These are phyloP conservation scores for Globisporangium orthogonon DNA, from an alignment of 352 stramenopile species.

Conservation along the genomic window DNA sequence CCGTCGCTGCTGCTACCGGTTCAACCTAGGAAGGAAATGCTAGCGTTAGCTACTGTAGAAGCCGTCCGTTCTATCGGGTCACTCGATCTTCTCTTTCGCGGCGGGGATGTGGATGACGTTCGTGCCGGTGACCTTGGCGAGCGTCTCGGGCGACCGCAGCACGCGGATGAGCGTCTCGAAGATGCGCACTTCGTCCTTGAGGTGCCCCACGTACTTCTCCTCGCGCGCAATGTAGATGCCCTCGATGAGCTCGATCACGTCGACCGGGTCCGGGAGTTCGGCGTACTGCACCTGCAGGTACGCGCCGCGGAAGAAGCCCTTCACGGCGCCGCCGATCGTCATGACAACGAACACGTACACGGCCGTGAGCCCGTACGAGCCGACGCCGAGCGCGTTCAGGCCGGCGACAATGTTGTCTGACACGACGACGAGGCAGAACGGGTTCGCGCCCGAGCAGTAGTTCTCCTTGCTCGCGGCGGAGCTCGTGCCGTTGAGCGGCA, in stretches of 20 bases:
- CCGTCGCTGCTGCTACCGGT: background rate
- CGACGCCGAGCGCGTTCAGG: constrained; percentile 70
- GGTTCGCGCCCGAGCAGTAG: constrained; percentile 40
- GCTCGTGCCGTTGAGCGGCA: constrained; percentile 21
- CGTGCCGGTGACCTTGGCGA: constrained; percentile 78
- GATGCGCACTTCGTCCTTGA: constrained; percentile 85
- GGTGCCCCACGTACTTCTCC: constrained; percentile 79
- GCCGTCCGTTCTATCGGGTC: too few species aligned
- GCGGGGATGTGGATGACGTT: constrained; percentile 86
- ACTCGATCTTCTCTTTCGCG: constrained; percentile 83
- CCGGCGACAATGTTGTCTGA: constrained; percentile 86
- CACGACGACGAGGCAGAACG: constrained; percentile 79
- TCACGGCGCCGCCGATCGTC: constrained; percentile 80
- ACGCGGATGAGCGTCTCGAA: constrained; percentile 86
- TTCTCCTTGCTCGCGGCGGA: constrained; percentile 16
- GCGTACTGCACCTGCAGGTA: constrained; percentile 77
- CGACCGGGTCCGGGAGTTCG: constrained; percentile 74
- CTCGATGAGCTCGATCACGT: constrained; percentile 83
- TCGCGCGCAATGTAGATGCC: constrained; percentile 84
- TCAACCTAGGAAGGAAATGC: too few species aligned
- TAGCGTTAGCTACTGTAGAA: too few species aligned
- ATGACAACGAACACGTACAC: constrained; percentile 87
- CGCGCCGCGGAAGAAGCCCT: constrained; percentile 77
- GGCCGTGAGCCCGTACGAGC: constrained; percentile 79
- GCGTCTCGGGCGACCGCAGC: constrained; percentile 74